Percentiles rank a stretch among this genome's conserved stretches.
Evolutionary conservation across 1,284 basidiomycete species (phyloP).

Genomic region (Kwoniella shivajii): DNA sequence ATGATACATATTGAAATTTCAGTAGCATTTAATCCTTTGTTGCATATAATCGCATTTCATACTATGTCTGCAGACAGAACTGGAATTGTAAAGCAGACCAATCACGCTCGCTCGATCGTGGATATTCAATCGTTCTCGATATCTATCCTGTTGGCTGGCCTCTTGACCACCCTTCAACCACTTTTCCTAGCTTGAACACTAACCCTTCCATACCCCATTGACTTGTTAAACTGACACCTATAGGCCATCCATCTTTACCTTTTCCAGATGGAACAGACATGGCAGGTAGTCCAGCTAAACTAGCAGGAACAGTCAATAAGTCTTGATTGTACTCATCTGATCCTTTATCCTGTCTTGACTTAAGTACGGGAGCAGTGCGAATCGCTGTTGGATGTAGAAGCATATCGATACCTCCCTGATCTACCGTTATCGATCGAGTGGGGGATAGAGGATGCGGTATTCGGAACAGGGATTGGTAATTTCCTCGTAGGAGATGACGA

Average conservation of each 20-base stretch:
- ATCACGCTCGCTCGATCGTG: too few relatives aligned
- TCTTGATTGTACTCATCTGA: slow-evolving; percentile 79
- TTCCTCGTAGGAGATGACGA: slow-evolving; percentile 68
- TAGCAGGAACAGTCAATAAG: slow-evolving; percentile 87
- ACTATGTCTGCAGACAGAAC: too few relatives aligned
- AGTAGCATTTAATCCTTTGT: background rate
- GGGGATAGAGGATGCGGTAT: slow-evolving; percentile 63
- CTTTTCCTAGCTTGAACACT: slow-evolving; percentile 61
- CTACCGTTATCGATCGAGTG: slow-evolving; percentile 60
- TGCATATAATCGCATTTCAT: background rate
- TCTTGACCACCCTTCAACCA: slow-evolving; percentile 34
- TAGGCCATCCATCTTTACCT: slow-evolving; percentile 71
- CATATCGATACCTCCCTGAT: slow-evolving; percentile 62
- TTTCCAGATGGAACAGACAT: slow-evolving; percentile 68
- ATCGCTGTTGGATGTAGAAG: slow-evolving; percentile 84
- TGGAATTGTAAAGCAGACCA: too few relatives aligned
- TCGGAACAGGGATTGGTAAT: slow-evolving; percentile 73
- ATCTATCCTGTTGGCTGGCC: background rate
- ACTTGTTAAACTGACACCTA: slow-evolving; percentile 80
- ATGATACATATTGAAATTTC: background rate
- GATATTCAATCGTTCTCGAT: too few relatives aligned
- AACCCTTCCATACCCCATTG: slow-evolving; percentile 85
- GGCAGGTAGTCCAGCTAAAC: slow-evolving; percentile 83
- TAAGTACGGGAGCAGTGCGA: slow-evolving; percentile 68
- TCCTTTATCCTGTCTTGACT: slow-evolving; percentile 46